Percentiles rank a stretch among this genome's conserved stretches.
Conservation (phyloP, 2,329 filamentous ascomycete species). For the Xylaria sp. region DNA sequence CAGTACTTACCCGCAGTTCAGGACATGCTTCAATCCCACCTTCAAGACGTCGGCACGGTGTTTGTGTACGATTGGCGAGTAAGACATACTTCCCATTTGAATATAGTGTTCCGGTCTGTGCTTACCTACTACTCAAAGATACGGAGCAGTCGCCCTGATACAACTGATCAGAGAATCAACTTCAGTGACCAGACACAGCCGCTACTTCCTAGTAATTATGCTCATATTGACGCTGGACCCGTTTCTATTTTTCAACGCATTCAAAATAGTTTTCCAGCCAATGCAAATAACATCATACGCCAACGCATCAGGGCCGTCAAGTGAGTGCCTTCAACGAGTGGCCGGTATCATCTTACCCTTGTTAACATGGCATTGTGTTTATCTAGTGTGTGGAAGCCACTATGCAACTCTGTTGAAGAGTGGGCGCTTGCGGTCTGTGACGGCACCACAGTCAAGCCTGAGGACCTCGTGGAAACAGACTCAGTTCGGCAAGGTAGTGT, state of each 20-base stretch:
- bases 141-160: constrained; percentile 17
- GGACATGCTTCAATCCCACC: constrained; percentile 21
- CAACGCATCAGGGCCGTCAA: constrained; percentile 30
- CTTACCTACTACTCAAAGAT: constrained; percentile 12
- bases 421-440: constrained; percentile 31
- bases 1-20: constrained; percentile 27
- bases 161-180: constrained; percentile 15
- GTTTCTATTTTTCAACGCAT: constrained; percentile 21
- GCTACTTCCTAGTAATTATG: constrained; percentile 24
- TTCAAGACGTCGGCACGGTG: constrained; percentile 22
- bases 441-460: constrained; percentile 21
- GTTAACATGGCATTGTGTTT: not conserved
- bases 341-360: not conserved
- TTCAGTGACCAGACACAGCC: constrained; percentile 21
- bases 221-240: constrained; percentile 16
- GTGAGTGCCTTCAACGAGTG: not conserved
- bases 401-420: constrained; percentile 23
- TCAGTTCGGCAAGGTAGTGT: constrained; percentile 23
- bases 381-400: constrained; percentile 28
- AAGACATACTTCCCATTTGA: not conserved
- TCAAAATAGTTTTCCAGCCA: constrained; percentile 19
- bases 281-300: constrained; percentile 13
- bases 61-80: constrained; percentile 30
- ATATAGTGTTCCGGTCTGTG: not conserved
- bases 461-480: constrained; percentile 29